These are phyloP conservation scores for Excoecaria agallocha DNA, from an alignment of 345 rosid species.

Conservation along the genomic window DNA sequence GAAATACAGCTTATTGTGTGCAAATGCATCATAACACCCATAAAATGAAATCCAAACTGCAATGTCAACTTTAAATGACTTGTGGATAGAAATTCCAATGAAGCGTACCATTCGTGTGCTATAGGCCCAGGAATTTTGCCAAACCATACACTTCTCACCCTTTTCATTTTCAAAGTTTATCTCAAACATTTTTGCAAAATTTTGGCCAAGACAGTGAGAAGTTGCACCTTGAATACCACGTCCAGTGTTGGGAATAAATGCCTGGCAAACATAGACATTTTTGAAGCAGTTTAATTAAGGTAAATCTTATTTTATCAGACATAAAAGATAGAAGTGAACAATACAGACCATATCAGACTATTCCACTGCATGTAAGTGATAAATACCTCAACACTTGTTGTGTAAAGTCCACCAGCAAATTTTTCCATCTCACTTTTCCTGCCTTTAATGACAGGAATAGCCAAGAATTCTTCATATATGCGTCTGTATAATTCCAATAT, in stretches of 20 bases:
- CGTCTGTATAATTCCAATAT: conserved; percentile 85
- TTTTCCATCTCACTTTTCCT: conserved; percentile 95
- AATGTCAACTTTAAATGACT: neutral
- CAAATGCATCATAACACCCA: neutral
- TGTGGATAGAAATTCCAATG: neutral
- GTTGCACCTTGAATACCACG: conserved; percentile 99
- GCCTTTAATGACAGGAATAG: conserved; percentile 88
- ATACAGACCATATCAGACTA: neutral
- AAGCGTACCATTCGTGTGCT: conserved; percentile 71
- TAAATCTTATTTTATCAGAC: conserved; percentile 5
- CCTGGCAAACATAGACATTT: conserved; percentile 43
- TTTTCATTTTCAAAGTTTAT: conserved; percentile 87
- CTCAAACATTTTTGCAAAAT: conserved; percentile 96
- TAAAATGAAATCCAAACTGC: neutral
- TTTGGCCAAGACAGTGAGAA: conserved; percentile 94
- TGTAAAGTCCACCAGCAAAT: conserved; percentile 98
- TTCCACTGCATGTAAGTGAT: neutral
- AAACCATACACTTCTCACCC: conserved; percentile 83
- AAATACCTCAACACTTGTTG: conserved; percentile 86
- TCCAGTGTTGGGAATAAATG: conserved; percentile 94
- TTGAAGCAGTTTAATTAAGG: neutral
- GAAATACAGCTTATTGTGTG: too few relatives aligned
- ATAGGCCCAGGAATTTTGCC: conserved; percentile 99
- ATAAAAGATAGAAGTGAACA: neutral
- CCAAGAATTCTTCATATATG: conserved; percentile 87